A percentile compares a stretch with the other conserved stretches of the same genome.
These are phyloP conservation scores for Ceratocystis smalleyi DNA, from an alignment of 2,329 filamentous ascomycete species.

Conservation along the genomic window DNA sequence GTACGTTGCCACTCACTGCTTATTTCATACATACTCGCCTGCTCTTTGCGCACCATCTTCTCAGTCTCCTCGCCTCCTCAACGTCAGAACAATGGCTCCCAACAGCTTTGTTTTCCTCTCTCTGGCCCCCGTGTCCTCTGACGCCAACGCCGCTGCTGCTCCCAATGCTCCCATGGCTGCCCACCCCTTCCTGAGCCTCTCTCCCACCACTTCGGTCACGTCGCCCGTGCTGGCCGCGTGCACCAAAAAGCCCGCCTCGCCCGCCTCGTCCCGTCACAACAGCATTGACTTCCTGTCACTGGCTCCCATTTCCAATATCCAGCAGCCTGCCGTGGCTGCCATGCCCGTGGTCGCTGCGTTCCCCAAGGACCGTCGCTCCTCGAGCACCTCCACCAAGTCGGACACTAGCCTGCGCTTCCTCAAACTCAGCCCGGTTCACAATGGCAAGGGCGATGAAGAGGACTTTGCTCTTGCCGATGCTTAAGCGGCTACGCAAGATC, in stretches of 20 bases:
- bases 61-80: not conserved
- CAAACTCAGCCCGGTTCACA: conserved; percentile 50
- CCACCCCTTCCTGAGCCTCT: conserved; percentile 37
- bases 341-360: conserved; percentile 20
- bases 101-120: conserved; percentile 14
- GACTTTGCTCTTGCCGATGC: conserved; percentile 29
- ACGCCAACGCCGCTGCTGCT: not conserved
- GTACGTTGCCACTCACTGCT: not conserved
- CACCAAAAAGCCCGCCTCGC: conserved; percentile 12
- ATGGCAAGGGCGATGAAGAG: conserved; percentile 43
- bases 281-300: conserved; percentile 19
- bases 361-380: conserved; percentile 32
- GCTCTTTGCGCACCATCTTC: not conserved
- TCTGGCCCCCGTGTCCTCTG: conserved; percentile 13
- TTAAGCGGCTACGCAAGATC: not conserved
- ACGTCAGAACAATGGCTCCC: conserved; percentile 9
- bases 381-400: conserved; percentile 34
- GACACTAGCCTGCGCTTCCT: conserved; percentile 34
- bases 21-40: not conserved
- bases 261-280: conserved; percentile 19
- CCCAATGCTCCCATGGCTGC: not conserved
- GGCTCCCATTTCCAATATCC: conserved; percentile 9
- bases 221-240: conserved; percentile 33
- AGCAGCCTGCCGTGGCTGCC: not conserved
- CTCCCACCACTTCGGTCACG: conserved; percentile 41